Evolutionary conservation across 768 basidiomycete species (phyloP).

Genomic region (Trametes coccinea): DNA sequence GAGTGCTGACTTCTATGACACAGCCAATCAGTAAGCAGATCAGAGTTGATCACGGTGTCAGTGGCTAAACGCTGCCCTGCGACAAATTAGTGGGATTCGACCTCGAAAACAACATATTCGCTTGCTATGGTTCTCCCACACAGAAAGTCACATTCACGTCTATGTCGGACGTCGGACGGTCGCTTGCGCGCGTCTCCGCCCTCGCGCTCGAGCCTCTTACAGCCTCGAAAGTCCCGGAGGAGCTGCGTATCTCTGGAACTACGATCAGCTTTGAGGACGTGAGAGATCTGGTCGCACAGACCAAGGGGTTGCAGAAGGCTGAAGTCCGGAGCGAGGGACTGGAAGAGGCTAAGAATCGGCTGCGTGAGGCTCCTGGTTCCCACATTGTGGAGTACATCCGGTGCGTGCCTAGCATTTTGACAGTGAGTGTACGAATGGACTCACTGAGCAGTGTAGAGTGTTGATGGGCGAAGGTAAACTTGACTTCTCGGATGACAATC

Average conservation of each 20-base stretch:
- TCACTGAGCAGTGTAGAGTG: slow-evolving; percentile 5
- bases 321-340: slow-evolving; percentile 9
- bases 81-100: slow-evolving; percentile 25
- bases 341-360: not conserved
- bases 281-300: not conserved
- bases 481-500: slow-evolving; percentile 24
- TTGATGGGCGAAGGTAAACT: slow-evolving; percentile 24
- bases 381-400: slow-evolving; percentile 6
- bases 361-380: not conserved
- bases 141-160: slow-evolving; percentile 18
- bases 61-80: not conserved
- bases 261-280: slow-evolving; percentile 1
- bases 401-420: not conserved
- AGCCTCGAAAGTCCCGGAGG: slow-evolving; percentile 14
- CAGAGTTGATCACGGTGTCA: too few species aligned
- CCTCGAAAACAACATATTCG: slow-evolving; percentile 15
- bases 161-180: slow-evolving; percentile 18
- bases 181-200: slow-evolving; percentile 18
- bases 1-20: not conserved
- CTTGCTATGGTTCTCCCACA: slow-evolving; percentile 18
- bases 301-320: slow-evolving; percentile 11
- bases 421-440: not conserved
- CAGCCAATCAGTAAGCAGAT: slow-evolving; percentile 3
- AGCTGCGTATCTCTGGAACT: slow-evolving; percentile 21
- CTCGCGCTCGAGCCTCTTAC: slow-evolving; percentile 16